These are phyloP conservation scores for Talaromyces wortmannii DNA, from an alignment of 495 filamentous ascomycete species.

Conservation along the genomic window DNA sequence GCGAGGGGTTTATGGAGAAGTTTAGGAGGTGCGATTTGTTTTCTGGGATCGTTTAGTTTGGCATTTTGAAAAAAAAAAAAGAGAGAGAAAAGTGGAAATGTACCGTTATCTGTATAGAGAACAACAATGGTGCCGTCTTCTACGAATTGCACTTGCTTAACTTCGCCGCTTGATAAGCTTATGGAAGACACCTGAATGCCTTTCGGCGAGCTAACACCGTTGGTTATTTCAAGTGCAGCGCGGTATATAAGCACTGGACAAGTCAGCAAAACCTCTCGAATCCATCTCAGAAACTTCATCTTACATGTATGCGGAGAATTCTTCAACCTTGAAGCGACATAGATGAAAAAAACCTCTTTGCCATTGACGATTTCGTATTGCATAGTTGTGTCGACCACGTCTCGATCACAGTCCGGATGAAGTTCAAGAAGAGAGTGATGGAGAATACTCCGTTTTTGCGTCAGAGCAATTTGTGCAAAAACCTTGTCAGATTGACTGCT, in stretches of 20 bases:
- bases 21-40: constrained; percentile 29
- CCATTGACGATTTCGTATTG: constrained; percentile 24
- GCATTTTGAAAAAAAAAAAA: background rate
- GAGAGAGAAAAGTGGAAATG: constrained; percentile 3
- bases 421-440: constrained; percentile 43
- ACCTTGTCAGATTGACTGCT: constrained; percentile 46
- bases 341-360: constrained; percentile 23
- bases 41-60: background rate
- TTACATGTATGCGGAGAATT: constrained; percentile 28
- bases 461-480: constrained; percentile 50
- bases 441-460: constrained; percentile 49
- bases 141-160: constrained; percentile 50
- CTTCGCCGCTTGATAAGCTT: constrained; percentile 29
- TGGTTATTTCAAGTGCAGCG: constrained; percentile 37
- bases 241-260: constrained; percentile 42
- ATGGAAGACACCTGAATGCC: constrained; percentile 33
- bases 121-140: constrained; percentile 46
- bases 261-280: background rate
- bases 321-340: constrained; percentile 25
- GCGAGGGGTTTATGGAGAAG: background rate
- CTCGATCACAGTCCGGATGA: constrained; percentile 30
- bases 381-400: constrained; percentile 28
- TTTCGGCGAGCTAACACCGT: constrained; percentile 49
- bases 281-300: background rate
- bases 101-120: constrained; percentile 39